Evolutionary conservation across 768 basidiomycete species (phyloP).

Genomic region (Rhizopogon roseolus): DNA sequence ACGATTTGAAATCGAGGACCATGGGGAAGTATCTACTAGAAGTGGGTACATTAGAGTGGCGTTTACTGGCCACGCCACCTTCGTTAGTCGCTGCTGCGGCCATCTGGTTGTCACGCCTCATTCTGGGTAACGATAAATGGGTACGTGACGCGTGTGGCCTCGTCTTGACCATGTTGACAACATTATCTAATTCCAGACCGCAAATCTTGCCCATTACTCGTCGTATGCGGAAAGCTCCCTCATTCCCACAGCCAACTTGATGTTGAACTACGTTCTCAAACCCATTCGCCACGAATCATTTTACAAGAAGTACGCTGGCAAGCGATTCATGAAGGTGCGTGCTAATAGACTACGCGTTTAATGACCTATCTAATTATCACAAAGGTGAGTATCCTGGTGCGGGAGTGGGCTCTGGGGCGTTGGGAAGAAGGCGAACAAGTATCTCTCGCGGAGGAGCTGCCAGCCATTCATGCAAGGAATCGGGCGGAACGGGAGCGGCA

Average conservation of each 20-base stretch:
- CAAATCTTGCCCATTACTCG: constrained; percentile 85
- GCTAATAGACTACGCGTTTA: background rate
- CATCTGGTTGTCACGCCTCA: constrained; percentile 86
- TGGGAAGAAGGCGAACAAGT: constrained; percentile 66
- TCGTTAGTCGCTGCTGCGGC: constrained; percentile 80
- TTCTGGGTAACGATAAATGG: too few relatives aligned
- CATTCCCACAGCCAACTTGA: constrained; percentile 75
- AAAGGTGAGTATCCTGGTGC: constrained; percentile 78
- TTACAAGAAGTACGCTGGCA: constrained; percentile 84
- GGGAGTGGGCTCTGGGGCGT: constrained; percentile 77
- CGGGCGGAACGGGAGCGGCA: constrained; percentile 28
- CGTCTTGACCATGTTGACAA: background rate
- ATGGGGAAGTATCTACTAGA: constrained; percentile 91
- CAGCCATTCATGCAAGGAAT: constrained; percentile 53
- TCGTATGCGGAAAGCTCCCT: constrained; percentile 78
- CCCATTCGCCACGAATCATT: constrained; percentile 71
- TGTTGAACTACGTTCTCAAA: constrained; percentile 83
- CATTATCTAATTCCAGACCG: constrained; percentile 44
- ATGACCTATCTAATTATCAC: constrained; percentile 2
- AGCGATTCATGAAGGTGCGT: constrained; percentile 77
- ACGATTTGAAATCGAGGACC: constrained; percentile 80
- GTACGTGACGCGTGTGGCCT: too few relatives aligned
- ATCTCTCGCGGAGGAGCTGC: constrained; percentile 54
- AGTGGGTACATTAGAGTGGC: constrained; percentile 76
- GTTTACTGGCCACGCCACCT: constrained; percentile 69